Conservation (phyloP, 768 basidiomycete species). For the Lentinula sp. region DNA sequence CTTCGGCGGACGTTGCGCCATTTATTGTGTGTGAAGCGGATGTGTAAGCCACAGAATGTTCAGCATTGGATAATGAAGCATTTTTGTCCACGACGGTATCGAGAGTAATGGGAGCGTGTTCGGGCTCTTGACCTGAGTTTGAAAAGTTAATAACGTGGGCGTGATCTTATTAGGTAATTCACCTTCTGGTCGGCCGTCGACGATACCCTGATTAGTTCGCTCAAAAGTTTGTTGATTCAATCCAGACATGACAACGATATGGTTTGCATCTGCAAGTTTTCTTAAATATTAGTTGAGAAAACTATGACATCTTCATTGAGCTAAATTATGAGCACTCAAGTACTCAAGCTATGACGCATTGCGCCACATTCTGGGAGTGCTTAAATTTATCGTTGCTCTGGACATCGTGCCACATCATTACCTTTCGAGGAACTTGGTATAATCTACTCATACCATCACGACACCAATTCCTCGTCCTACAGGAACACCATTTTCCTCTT, state of each 20-base stretch:
- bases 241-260: neutral
- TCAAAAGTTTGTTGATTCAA: neutral
- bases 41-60: neutral
- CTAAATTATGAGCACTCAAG: too few relatives aligned
- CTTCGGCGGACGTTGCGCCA: slow-evolving; percentile 11
- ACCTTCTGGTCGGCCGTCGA: slow-evolving; percentile 8
- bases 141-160: neutral
- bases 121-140: slow-evolving; percentile 2
- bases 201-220: slow-evolving; percentile 7
- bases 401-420: neutral
- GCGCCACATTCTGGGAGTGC: neutral
- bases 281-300: neutral
- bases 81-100: slow-evolving; percentile 5
- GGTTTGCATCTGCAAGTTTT: too few relatives aligned
- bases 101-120: neutral
- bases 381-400: slow-evolving; percentile 11
- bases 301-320: neutral
- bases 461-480: slow-evolving; percentile 84
- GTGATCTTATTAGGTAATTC: too few relatives aligned
- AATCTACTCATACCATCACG: slow-evolving; percentile 73
- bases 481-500: slow-evolving; percentile 38
- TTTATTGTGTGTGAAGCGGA: neutral
- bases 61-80: neutral
- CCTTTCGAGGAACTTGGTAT: neutral
- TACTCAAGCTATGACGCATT: neutral